Evolutionary conservation across 495 filamentous ascomycete genomes (phyloP).

Genomic region (Neurospora pannonica): DNA sequence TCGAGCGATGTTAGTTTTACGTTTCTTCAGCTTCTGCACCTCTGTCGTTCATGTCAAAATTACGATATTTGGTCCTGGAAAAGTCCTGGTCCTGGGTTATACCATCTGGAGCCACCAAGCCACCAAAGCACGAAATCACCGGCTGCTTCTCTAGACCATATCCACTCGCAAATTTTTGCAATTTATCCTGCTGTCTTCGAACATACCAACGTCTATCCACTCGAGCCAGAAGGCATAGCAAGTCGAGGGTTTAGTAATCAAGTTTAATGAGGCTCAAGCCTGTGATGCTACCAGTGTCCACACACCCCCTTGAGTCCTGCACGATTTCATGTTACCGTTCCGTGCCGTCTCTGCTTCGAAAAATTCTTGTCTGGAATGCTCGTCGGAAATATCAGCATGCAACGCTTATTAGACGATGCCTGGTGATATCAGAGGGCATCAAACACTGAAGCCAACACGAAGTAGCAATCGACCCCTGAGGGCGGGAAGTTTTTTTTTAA

Average conservation of each 20-base stretch:
- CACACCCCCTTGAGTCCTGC: not conserved
- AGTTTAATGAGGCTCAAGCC: not conserved
- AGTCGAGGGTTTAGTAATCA: not conserved
- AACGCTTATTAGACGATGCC: not conserved
- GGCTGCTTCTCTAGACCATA: not conserved
- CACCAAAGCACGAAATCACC: not conserved
- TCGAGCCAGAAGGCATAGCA: not conserved
- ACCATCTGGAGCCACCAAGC: not conserved
- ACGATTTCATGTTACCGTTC: not conserved
- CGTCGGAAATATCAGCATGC: not conserved
- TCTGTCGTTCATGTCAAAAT: not conserved
- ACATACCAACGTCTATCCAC: not conserved
- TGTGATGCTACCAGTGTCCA: not conserved
- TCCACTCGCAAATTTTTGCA: not conserved
- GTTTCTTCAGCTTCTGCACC: not conserved
- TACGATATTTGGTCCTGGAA: not conserved
- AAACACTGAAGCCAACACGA: not conserved
- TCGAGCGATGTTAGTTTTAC: not conserved
- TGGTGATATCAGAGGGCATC: not conserved
- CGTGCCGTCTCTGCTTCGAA: not conserved
- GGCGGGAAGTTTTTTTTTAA: not conserved
- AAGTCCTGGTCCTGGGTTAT: not conserved
- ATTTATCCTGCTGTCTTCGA: not conserved
- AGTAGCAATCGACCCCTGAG: not conserved
- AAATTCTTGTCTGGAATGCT: not conserved